Percentiles rank a stretch among this genome's conserved stretches.
These are phyloP conservation scores for Panaeolus cyanescens DNA, from an alignment of 768 basidiomycete genomes.

Conservation along the genomic window DNA sequence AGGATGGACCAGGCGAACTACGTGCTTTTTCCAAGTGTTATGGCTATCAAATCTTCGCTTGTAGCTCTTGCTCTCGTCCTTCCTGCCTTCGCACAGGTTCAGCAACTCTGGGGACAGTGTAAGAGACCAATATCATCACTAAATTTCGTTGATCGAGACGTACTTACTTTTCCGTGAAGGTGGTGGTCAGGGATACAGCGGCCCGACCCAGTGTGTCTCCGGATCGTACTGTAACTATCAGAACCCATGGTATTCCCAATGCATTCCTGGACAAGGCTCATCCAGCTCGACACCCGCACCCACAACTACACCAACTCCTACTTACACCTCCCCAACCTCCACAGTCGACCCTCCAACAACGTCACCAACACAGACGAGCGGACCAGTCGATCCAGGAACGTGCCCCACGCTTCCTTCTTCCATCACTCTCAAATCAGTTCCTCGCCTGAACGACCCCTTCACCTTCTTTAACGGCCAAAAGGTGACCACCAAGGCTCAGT, in stretches of 20 bases:
- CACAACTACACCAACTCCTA: slow-evolving; percentile 15
- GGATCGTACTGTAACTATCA: slow-evolving; percentile 29
- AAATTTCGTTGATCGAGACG: neutral
- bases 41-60: slow-evolving; percentile 24
- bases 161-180: slow-evolving; percentile 19
- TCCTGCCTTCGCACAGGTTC: slow-evolving; percentile 28
- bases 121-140: slow-evolving; percentile 3
- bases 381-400: slow-evolving; percentile 14
- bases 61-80: slow-evolving; percentile 25
- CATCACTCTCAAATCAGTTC: slow-evolving; percentile 35
- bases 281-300: slow-evolving; percentile 9
- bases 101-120: slow-evolving; percentile 31
- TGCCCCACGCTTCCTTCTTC: slow-evolving; percentile 32
- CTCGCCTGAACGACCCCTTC: slow-evolving; percentile 58
- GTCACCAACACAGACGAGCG: slow-evolving; percentile 16
- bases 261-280: slow-evolving; percentile 28
- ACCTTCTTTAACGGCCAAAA: slow-evolving; percentile 45
- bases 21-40: too few species aligned
- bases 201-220: slow-evolving; percentile 34
- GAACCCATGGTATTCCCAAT: slow-evolving; percentile 37
- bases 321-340: slow-evolving; percentile 7
- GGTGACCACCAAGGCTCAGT: slow-evolving; percentile 46
- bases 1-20: too few species aligned
- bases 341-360: slow-evolving; percentile 8
- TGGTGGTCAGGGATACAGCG: slow-evolving; percentile 38